Percentiles rank a stretch among this genome's conserved stretches.
phyloP scores from a whole-genome alignment of 2,329 filamentous ascomycete species.

The Sarocladiaceae sp. region DNA sequence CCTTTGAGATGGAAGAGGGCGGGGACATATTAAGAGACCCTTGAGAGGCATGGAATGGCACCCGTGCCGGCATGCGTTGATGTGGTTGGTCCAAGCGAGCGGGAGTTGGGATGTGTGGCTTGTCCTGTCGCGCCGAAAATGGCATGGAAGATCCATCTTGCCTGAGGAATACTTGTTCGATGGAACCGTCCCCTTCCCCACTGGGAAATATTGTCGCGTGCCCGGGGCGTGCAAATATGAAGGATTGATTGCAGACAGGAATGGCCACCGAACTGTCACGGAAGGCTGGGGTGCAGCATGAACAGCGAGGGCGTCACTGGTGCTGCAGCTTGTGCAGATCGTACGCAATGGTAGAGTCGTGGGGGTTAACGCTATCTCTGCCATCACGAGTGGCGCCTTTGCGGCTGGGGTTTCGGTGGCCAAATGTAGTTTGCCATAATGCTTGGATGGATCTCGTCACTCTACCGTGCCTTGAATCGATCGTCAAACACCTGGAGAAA shows the following conservation, averaged over 20 bases:
- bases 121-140: background rate
- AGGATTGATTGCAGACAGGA: background rate
- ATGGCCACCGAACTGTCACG: background rate
- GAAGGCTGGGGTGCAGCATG: background rate
- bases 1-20: background rate
- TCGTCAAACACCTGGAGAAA: background rate
- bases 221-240: background rate
- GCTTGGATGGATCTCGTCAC: no score
- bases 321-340: background rate
- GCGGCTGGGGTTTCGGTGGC: background rate
- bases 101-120: background rate
- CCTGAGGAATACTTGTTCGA: background rate
- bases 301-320: background rate
- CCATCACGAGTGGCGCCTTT: background rate
- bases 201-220: conserved; percentile 5
- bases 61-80: conserved; percentile 1
- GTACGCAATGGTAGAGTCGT: background rate
- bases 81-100: conserved; percentile 4
- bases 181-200: background rate
- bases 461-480: no score
- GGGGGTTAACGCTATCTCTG: background rate
- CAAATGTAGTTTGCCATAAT: background rate
- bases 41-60: background rate
- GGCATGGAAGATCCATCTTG: background rate
- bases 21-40: background rate